These are phyloP conservation scores for Paecilomyces sp. DNA, from an alignment of 2,329 filamentous ascomycete species.

Conservation along the genomic window DNA sequence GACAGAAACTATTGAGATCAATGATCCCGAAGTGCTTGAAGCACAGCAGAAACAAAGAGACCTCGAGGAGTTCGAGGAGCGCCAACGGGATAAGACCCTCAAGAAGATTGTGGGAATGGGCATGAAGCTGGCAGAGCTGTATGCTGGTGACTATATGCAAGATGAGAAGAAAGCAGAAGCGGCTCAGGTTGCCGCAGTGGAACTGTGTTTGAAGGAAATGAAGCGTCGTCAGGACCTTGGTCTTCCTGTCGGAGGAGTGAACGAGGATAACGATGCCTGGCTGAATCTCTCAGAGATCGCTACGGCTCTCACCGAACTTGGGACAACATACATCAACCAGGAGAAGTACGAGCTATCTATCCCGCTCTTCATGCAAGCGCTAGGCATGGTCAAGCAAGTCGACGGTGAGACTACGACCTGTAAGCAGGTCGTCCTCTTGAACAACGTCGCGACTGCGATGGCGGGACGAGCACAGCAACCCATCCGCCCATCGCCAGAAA, in stretches of 20 bases:
- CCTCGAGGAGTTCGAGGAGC: constrained; percentile 21
- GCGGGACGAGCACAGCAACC: constrained; percentile 22
- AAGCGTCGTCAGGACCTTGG: constrained; percentile 60
- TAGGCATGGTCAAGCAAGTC: constrained; percentile 55
- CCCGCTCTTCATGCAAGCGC: constrained; percentile 78
- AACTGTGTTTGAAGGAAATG: constrained; percentile 69
- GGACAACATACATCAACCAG: constrained; percentile 65
- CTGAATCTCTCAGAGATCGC: constrained; percentile 33
- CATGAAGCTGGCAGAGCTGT: constrained; percentile 79
- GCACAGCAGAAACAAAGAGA: constrained; percentile 15
- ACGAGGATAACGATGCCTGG: constrained; percentile 26
- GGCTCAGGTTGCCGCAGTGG: constrained; percentile 70
- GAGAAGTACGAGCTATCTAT: constrained; percentile 74
- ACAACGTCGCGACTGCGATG: constrained; percentile 53
- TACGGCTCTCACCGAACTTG: constrained; percentile 52
- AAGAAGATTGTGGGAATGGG: constrained; percentile 68
- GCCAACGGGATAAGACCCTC: constrained; percentile 58
- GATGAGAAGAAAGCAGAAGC: constrained; percentile 69
- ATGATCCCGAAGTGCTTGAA: constrained; percentile 15
- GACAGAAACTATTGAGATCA: constrained; percentile 24
- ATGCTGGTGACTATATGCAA: constrained; percentile 67
- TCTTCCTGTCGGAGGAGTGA: constrained; percentile 60
- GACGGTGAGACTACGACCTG: constrained; percentile 49
- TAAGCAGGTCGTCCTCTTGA: constrained; percentile 64
- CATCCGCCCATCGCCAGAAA: constrained; percentile 25